Evolutionary conservation across 2,329 filamentous ascomycete species (phyloP), one percentile per base, ranked within the genome.

Genomic region (Bipolaris cookei): DNA sequence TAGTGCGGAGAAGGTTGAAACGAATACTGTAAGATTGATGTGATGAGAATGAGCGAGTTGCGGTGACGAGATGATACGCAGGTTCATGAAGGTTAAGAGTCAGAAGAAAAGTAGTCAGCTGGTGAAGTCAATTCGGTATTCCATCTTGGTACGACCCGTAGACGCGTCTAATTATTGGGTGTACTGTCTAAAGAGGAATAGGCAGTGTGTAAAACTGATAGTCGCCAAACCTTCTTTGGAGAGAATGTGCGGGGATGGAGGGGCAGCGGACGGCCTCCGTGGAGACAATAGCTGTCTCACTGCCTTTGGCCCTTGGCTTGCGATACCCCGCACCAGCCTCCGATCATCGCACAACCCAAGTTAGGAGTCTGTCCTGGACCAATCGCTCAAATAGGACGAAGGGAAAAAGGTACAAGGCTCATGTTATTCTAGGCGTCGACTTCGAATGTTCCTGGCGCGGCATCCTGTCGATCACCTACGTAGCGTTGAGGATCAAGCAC

Each of bases 171-270:
- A 16, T 25, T 21, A 8, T 35, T 47, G 46, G 42, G 38, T 32
- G 25, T 34, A 21, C 20, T 20, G 10, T 28, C 49, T 39, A 25
- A 25, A 50, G 34, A 16, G 45, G 14, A 39, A 6, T 35, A 8
- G n/a, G 4, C 21, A 48, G n/a, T 11, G 45, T 28, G 48, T 28
- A 35, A 42, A 16, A 35, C 14, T 16, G 3, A 38, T 37, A 28
- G 20, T 62, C 61, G 61, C 61, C 51, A 58, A 52, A 59, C 58
- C 54, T 62, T 54, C 54, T 56, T 51, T 20, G 51, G 20, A 42
- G 32, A n/a, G 28, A 58, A 50, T 21, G 41, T 45, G 54, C 60
- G 58, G 62, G 45, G 25, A 8, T 28, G 41, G 50, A 55, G 38
- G 49, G 48, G 20, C 13, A 21, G 20, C 23, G 20, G 47, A 44